These are phyloP conservation scores for Tetrapyrgos nigripes DNA, from an alignment of 1,284 basidiomycete species.

Conservation along the genomic window DNA sequence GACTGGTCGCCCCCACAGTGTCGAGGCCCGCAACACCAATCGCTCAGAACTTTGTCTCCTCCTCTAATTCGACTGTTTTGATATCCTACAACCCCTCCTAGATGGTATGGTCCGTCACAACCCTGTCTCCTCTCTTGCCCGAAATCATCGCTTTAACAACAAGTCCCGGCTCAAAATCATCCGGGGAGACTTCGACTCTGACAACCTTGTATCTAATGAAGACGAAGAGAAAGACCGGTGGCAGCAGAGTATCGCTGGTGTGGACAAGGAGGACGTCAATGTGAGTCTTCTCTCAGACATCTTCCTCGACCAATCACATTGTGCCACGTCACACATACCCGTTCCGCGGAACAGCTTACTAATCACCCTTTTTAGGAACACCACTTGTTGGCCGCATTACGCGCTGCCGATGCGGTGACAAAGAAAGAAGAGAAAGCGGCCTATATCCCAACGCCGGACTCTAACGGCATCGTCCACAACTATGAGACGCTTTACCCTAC, in stretches of 20 bases:
- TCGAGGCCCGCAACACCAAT: neutral
- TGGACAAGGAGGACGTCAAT: constrained; percentile 88
- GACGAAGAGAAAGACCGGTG: constrained; percentile 78
- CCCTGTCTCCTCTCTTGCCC: constrained; percentile 76
- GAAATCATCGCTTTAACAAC: constrained; percentile 88
- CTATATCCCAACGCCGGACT: constrained; percentile 93
- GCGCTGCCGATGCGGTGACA: constrained; percentile 65
- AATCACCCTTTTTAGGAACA: constrained; percentile 77
- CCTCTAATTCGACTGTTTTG: neutral
- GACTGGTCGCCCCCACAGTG: neutral
- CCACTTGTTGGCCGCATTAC: constrained; percentile 89
- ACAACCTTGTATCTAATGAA: constrained; percentile 81
- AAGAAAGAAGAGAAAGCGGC: constrained; percentile 47
- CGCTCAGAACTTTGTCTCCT: neutral
- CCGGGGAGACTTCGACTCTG: constrained; percentile 80
- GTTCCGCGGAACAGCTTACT: constrained; percentile 71
- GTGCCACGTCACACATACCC: constrained; percentile 39
- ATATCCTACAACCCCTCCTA: constrained; percentile 39
- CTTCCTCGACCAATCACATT: constrained; percentile 36
- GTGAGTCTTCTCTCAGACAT: constrained; percentile 56
- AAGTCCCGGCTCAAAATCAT: constrained; percentile 88
- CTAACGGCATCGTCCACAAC: constrained; percentile 79
- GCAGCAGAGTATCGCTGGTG: constrained; percentile 62
- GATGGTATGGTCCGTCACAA: constrained; percentile 83
- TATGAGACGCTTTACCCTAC: constrained; percentile 78